These are phyloP conservation scores for Neonothopanus nambi DNA, from an alignment of 1,284 basidiomycete species.

Conservation along the genomic window DNA sequence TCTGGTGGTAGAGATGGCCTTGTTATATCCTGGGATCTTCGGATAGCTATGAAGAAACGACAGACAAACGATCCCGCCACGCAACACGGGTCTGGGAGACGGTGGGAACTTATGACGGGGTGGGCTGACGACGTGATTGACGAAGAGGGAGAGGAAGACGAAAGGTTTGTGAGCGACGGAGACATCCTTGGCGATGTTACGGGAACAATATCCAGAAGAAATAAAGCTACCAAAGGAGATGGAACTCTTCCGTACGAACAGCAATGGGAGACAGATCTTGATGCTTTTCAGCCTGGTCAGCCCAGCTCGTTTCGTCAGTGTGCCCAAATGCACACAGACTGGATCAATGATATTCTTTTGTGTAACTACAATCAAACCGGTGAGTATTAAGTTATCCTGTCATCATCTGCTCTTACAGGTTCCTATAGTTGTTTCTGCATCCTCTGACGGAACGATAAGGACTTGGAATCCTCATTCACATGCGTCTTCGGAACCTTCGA, in stretches of 20 bases:
- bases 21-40: conserved; percentile 90
- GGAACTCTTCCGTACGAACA: conserved; percentile 61
- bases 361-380: conserved; percentile 93
- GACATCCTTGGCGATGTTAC: conserved; percentile 77
- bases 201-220: conserved; percentile 30
- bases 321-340: conserved; percentile 87
- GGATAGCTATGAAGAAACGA: conserved; percentile 58
- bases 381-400: conserved; percentile 30
- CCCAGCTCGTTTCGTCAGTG: conserved; percentile 75
- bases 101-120: conserved; percentile 79
- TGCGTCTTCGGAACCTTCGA: conserved; percentile 53
- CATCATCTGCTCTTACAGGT: background rate
- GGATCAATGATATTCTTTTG: conserved; percentile 94
- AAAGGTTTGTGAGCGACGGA: conserved; percentile 56
- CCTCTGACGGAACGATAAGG: conserved; percentile 93
- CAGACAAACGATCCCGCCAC: conserved; percentile 24
- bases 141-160: conserved; percentile 57
- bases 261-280: conserved; percentile 76
- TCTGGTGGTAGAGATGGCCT: conserved; percentile 92
- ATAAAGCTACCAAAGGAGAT: conserved; percentile 31
- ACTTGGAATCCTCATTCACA: conserved; percentile 88
- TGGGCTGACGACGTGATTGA: conserved; percentile 74
- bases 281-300: conserved; percentile 45
- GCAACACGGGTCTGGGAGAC: conserved; percentile 31
- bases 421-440: conserved; percentile 81